Percentiles rank a stretch among this genome's conserved stretches.
phyloP scores from a whole-genome alignment of 2,329 filamentous ascomycete species.

The Epichloe scottii region DNA sequence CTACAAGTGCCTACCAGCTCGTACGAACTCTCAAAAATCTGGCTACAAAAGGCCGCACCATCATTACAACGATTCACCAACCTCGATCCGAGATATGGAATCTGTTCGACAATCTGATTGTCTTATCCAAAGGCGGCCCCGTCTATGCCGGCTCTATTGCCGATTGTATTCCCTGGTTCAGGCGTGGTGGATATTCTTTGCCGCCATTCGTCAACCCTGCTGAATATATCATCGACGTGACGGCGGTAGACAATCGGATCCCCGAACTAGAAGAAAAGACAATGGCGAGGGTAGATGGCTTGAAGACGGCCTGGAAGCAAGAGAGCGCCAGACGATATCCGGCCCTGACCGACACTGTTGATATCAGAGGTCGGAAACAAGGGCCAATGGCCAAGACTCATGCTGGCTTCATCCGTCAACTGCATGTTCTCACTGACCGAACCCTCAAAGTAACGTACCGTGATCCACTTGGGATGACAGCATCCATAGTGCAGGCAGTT shows the following conservation, averaged over 20 bases:
- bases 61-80: slow-evolving; percentile 66
- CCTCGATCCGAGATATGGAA: slow-evolving; percentile 71
- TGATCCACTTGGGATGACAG: slow-evolving; percentile 65
- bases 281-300: slow-evolving; percentile 42
- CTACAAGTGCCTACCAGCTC: slow-evolving; percentile 64
- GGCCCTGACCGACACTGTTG: slow-evolving; percentile 8
- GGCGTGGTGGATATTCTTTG: slow-evolving; percentile 43
- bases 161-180: slow-evolving; percentile 53
- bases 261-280: slow-evolving; percentile 51
- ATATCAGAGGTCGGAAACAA: slow-evolving; percentile 6
- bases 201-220: slow-evolving; percentile 67
- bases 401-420: slow-evolving; percentile 48
- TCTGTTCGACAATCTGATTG: slow-evolving; percentile 59
- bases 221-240: slow-evolving; percentile 62
- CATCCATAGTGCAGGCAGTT: slow-evolving; percentile 56
- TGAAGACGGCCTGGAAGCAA: slow-evolving; percentile 48
- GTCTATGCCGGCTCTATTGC: slow-evolving; percentile 52
- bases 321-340: slow-evolving; percentile 20
- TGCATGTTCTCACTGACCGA: slow-evolving; percentile 52
- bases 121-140: slow-evolving; percentile 54
- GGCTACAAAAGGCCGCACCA: slow-evolving; percentile 54
- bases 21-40: slow-evolving; percentile 57
- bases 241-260: slow-evolving; percentile 60
- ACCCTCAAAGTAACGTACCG: slow-evolving; percentile 60
- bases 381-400: slow-evolving; percentile 24